Evolutionary conservation across 352 stramenopile genomes (phyloP).

Genomic region (Phytophthora syringae): DNA sequence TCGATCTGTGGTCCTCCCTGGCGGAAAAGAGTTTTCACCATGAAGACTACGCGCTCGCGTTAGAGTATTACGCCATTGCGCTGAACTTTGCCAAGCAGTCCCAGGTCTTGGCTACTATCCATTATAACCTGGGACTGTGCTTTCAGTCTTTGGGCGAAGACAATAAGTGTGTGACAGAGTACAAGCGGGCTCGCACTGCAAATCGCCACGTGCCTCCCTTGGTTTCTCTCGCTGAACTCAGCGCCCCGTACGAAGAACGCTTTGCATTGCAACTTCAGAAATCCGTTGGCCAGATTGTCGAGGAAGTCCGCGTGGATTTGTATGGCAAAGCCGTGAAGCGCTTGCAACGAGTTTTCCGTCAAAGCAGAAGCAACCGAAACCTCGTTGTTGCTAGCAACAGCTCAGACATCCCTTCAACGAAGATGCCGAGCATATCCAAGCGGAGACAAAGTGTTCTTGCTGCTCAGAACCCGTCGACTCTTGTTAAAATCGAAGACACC

Average conservation of each 20-base stretch:
- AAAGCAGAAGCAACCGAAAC: slow-evolving; percentile 37
- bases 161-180: slow-evolving; percentile 60
- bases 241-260: slow-evolving; percentile 47
- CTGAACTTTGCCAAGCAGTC: slow-evolving; percentile 75
- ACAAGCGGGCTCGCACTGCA: slow-evolving; percentile 68
- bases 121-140: slow-evolving; percentile 69
- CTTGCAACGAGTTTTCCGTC: slow-evolving; percentile 71
- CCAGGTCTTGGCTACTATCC: slow-evolving; percentile 51
- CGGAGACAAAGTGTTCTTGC: slow-evolving; percentile 16
- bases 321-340: slow-evolving; percentile 66
- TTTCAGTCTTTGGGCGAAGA: slow-evolving; percentile 58
- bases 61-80: slow-evolving; percentile 66
- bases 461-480: slow-evolving; percentile 17
- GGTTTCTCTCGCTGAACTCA: slow-evolving; percentile 52
- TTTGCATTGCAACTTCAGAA: slow-evolving; percentile 58
- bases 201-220: slow-evolving; percentile 66
- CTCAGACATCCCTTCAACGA: slow-evolving; percentile 7
- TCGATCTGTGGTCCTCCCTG: slow-evolving; percentile 58
- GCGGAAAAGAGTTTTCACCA: slow-evolving; percentile 72
- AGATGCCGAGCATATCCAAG: slow-evolving; percentile 31
- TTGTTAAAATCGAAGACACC: slow-evolving; percentile 25
- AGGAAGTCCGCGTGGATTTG: slow-evolving; percentile 64
- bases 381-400: slow-evolving; percentile 5
- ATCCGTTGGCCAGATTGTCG: slow-evolving; percentile 50
- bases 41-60: slow-evolving; percentile 67